These are phyloP conservation scores for Diplotaxis tenuifolia DNA, from an alignment of 345 rosid genomes.

Conservation along the genomic window DNA sequence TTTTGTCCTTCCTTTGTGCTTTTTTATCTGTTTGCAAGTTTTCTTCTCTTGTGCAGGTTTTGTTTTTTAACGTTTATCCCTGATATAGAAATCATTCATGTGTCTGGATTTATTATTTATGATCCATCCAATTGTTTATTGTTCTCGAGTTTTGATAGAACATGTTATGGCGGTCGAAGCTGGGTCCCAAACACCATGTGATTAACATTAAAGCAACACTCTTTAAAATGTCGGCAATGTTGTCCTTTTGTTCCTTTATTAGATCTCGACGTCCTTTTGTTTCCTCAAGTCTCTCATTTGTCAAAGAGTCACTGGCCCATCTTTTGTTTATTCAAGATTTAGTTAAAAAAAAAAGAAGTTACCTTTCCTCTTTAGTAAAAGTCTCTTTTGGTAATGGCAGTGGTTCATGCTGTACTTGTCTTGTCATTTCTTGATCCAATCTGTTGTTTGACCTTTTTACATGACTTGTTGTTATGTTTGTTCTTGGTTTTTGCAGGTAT, in stretches of 20 bases:
- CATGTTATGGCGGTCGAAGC: slow-evolving; percentile 36
- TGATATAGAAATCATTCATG: slow-evolving; percentile 18
- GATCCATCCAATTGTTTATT: background rate
- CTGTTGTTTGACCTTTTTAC: slow-evolving; percentile 19
- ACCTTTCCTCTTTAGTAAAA: background rate
- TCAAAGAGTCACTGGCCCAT: slow-evolving; percentile 25
- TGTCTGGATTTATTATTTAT: slow-evolving; percentile 28
- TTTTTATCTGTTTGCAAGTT: slow-evolving; percentile 28
- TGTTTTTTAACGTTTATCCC: slow-evolving; percentile 4
- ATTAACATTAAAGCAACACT: slow-evolving; percentile 29
- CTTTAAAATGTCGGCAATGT: slow-evolving; percentile 33
- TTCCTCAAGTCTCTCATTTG: slow-evolving; percentile 4
- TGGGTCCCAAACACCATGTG: slow-evolving; percentile 37
- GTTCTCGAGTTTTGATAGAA: slow-evolving; percentile 4
- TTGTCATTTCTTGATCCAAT: background rate
- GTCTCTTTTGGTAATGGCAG: background rate
- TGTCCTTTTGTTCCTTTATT: slow-evolving; percentile 15
- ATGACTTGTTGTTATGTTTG: background rate
- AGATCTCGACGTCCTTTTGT: slow-evolving; percentile 2
- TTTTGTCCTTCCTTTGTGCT: slow-evolving; percentile 4
- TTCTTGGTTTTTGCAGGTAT: slow-evolving; percentile 26
- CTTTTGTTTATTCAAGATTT: slow-evolving; percentile 14
- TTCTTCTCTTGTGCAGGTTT: slow-evolving; percentile 8
- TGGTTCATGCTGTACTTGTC: slow-evolving; percentile 18
- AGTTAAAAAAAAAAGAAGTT: background rate